These are phyloP conservation scores for Gymnopus androsaceus DNA, from an alignment of 1,284 basidiomycete genomes.

Conservation along the genomic window DNA sequence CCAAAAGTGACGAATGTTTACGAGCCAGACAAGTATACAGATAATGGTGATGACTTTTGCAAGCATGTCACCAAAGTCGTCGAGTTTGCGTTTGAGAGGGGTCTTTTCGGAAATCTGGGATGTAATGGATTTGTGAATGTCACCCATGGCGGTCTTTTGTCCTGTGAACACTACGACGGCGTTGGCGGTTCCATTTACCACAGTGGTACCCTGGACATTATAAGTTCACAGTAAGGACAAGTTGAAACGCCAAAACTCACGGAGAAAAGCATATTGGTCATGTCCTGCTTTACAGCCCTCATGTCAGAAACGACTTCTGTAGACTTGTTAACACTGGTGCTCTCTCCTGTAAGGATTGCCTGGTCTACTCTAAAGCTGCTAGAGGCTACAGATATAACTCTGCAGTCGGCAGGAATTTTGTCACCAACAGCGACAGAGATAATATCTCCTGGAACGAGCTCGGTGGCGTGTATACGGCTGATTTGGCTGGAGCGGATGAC, in stretches of 20 bases:
- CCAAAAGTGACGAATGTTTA: slow-evolving; percentile 92
- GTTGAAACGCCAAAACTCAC: slow-evolving; percentile 44
- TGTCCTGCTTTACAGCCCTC: slow-evolving; percentile 91
- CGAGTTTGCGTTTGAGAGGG: slow-evolving; percentile 91
- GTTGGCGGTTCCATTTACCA: slow-evolving; percentile 85
- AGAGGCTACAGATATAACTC: slow-evolving; percentile 85
- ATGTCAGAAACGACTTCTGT: slow-evolving; percentile 65
- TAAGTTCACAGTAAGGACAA: neutral
- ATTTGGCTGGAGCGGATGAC: slow-evolving; percentile 78
- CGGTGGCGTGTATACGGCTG: slow-evolving; percentile 78
- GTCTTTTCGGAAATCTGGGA: slow-evolving; percentile 92
- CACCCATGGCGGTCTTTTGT: slow-evolving; percentile 85
- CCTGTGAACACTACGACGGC: slow-evolving; percentile 90
- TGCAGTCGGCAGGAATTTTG: slow-evolving; percentile 92
- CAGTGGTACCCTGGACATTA: slow-evolving; percentile 77
- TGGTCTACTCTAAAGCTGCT: slow-evolving; percentile 93
- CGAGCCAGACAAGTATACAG: slow-evolving; percentile 93
- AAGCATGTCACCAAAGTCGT: slow-evolving; percentile 94
- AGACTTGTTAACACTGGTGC: slow-evolving; percentile 83
- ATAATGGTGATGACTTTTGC: slow-evolving; percentile 96
- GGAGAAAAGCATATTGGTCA: slow-evolving; percentile 93
- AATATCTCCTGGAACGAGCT: slow-evolving; percentile 93
- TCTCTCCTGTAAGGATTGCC: slow-evolving; percentile 93
- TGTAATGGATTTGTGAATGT: slow-evolving; percentile 92
- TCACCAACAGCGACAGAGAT: slow-evolving; percentile 89